Base-by-base conservation (phyloP, 345 rosid species). In the Aquilaria sinensis region DNA sequence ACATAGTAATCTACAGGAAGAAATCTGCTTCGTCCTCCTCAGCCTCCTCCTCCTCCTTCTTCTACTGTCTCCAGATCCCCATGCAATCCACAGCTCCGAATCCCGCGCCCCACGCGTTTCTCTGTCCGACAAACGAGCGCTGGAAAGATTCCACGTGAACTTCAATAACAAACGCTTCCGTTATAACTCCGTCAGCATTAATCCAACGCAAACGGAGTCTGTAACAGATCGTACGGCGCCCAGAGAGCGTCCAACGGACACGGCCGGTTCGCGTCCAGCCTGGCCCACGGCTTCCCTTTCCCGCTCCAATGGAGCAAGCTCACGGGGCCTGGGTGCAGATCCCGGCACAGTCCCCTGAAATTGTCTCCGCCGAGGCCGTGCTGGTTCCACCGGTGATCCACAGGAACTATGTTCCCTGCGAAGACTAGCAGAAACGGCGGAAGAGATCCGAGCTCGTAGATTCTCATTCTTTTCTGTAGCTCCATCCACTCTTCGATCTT, bases 401-500 rank as follows among this genome's bases (percentile, higher is more conserved):
- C 96, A 13, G 96, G 87, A 45, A 73, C 81, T 16, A 89, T 86
- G 14, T 73, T 62, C 30, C 96, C 96, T 0, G 85, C 93, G 9
- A 89, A 89, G 0, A 89, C 96, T 12, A 89, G 60, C 29, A 89
- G 56, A 68, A 89, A 86, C 3, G 96, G 96, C 6, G 96, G 96
- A 57, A 89, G 57, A 2, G 96, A 89, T 68, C 96, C 96, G 51
- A 89, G 65, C 66, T 89, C 86, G 68, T 88, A 86, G 41, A 88
- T 88, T 58, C 92, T 82, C 79, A 75, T 83, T 41, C 82, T 61
- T 57, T 84, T 86, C 0, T 83, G 94, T 23, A 88, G 63, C 72
- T 83, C 87, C 98, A 92, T 89, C 98, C 98, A 92, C 31, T 92
- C 96, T 61, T 92, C 98, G 15, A 89, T 86, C 72, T 75, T 84